Evolutionary conservation across 2,329 filamentous ascomycete genomes (phyloP).

Genomic region (Sporothrix sp.): DNA sequence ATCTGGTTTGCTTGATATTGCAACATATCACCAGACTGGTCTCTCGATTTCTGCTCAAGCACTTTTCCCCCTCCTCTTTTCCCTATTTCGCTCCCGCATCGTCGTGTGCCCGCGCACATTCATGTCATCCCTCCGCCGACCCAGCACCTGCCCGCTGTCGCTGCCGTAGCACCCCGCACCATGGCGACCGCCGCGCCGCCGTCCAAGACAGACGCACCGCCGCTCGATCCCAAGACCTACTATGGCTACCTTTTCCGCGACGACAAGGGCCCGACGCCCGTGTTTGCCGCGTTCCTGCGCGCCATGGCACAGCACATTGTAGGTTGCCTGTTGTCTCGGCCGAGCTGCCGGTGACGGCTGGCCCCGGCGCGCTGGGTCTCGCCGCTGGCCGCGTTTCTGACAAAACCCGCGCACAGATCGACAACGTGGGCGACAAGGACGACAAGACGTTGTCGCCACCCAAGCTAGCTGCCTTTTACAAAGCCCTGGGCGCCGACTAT

Average conservation of each 20-base stretch:
- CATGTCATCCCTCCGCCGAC: not conserved
- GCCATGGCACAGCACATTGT: conserved; percentile 64
- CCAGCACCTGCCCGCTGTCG: not conserved
- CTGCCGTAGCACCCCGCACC: conserved; percentile 4
- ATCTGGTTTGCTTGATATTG: not conserved
- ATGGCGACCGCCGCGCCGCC: conserved; percentile 15
- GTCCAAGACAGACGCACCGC: conserved; percentile 16
- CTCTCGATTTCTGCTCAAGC: not conserved
- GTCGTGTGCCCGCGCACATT: not conserved
- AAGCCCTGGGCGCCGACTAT: conserved; percentile 63
- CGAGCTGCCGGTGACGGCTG: not conserved
- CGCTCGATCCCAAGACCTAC: conserved; percentile 27
- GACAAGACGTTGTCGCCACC: conserved; percentile 48
- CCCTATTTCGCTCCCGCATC: not conserved
- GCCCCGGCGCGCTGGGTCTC: not conserved
- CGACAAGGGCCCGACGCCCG: conserved; percentile 56
- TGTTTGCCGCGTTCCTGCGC: conserved; percentile 57
- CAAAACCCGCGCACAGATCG: conserved; percentile 33
- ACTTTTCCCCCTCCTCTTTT: not conserved
- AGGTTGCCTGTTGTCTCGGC: conserved; percentile 27
- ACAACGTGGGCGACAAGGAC: conserved; percentile 48
- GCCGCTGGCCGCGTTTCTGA: not conserved
- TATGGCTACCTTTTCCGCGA: conserved; percentile 61
- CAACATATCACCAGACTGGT: not conserved
- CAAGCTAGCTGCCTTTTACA: conserved; percentile 71